Conservation (phyloP, 1,139 yeast genomes). For the Geotrichum candidum region DNA sequence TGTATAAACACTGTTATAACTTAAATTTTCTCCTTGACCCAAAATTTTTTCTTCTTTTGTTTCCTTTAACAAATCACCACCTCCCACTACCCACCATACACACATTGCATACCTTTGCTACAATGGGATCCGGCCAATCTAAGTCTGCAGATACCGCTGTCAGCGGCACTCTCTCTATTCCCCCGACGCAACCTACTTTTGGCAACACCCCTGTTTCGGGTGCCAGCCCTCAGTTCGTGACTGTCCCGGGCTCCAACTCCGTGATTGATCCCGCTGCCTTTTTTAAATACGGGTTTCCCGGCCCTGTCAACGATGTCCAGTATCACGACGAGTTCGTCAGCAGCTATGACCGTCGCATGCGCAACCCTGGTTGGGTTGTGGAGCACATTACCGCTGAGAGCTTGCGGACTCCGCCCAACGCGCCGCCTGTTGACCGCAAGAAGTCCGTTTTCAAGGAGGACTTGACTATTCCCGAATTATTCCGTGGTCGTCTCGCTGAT, state of each 20-base stretch:
- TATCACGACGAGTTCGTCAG: conserved; percentile 71
- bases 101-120: not conserved
- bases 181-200: not conserved
- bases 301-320: conserved; percentile 82
- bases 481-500: conserved; percentile 71
- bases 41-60: not conserved
- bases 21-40: not conserved
- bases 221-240: not conserved
- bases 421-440: conserved; percentile 49
- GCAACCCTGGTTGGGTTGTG: conserved; percentile 87
- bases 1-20: not conserved
- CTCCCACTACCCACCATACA: not conserved
- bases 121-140: conserved; percentile 15
- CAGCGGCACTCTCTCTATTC: not conserved
- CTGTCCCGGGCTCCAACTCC: not conserved
- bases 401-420: conserved; percentile 39
- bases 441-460: conserved; percentile 83
- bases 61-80: not conserved
- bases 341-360: conserved; percentile 75
- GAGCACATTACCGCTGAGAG: conserved; percentile 85
- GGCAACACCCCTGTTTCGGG: not conserved
- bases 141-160: conserved; percentile 5
- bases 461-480: conserved; percentile 68
- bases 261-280: conserved; percentile 33
- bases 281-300: conserved; percentile 89